A percentile compares a stretch with the other conserved stretches of the same genome.
phyloP scores from a whole-genome alignment of 2,329 filamentous ascomycete species.

The Acrocalymma vagum region DNA sequence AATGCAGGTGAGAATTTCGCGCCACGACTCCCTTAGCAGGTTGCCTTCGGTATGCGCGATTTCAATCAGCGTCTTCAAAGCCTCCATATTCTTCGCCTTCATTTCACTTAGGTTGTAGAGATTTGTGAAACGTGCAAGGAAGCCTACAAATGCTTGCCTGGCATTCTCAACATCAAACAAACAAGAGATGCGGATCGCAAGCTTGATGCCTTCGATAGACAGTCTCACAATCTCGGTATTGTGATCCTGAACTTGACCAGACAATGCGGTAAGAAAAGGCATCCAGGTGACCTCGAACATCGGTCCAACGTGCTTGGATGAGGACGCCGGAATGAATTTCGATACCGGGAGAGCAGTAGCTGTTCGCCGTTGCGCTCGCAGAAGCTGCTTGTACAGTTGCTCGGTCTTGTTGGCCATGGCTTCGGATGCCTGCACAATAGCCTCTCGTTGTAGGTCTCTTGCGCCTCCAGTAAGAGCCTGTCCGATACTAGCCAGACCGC shows the following conservation, averaged over 20 bases:
- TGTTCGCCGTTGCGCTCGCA: slow-evolving; percentile 86
- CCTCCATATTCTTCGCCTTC: slow-evolving; percentile 94
- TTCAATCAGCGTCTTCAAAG: slow-evolving; percentile 88
- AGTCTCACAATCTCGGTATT: slow-evolving; percentile 91
- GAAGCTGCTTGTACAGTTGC: slow-evolving; percentile 91
- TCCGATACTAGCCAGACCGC: slow-evolving; percentile 82
- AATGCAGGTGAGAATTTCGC: slow-evolving; percentile 92
- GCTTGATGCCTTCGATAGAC: slow-evolving; percentile 93
- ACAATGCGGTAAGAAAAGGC: slow-evolving; percentile 95
- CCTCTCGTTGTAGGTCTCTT: slow-evolving; percentile 89
- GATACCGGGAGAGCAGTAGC: slow-evolving; percentile 72
- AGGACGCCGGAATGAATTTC: slow-evolving; percentile 90
- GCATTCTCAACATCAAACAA: slow-evolving; percentile 94
- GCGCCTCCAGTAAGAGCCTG: slow-evolving; percentile 93
- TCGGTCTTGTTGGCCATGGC: slow-evolving; percentile 85
- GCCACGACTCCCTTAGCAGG: slow-evolving; percentile 87
- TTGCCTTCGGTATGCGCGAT: slow-evolving; percentile 94
- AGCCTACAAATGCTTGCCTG: slow-evolving; percentile 91
- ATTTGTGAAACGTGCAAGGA: slow-evolving; percentile 91
- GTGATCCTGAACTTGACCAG: slow-evolving; percentile 91
- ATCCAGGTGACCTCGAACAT: slow-evolving; percentile 99
- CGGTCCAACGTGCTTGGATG: slow-evolving; percentile 91
- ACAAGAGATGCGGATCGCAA: slow-evolving; percentile 92
- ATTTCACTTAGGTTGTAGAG: slow-evolving; percentile 96
- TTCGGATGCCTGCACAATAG: slow-evolving; percentile 93